Conservation (phyloP, 805 yeast genomes). For the Yamadazyma takamatsuzukensis region DNA sequence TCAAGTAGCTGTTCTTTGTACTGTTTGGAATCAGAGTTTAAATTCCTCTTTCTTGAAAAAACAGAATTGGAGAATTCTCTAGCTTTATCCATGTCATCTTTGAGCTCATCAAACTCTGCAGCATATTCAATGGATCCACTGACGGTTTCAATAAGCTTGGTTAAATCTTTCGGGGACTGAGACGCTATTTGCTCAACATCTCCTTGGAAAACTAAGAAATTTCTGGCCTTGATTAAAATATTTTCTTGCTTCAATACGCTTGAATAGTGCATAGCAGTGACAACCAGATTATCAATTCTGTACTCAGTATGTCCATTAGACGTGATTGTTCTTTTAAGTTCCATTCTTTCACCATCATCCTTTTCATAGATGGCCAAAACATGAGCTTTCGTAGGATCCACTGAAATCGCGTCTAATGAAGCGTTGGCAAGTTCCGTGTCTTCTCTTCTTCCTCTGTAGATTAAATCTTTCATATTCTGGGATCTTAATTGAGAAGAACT, state of each 20-base stretch:
- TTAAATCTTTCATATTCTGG: conserved; percentile 64
- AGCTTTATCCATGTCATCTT: conserved; percentile 62
- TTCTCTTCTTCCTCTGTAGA: conserved; percentile 60
- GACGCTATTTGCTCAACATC: conserved; percentile 93
- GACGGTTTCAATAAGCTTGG: conserved; percentile 72
- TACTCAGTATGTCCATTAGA: conserved; percentile 63
- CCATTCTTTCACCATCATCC: conserved; percentile 52
- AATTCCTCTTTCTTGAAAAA: conserved; percentile 64
- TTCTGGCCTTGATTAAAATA: conserved; percentile 82
- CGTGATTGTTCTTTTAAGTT: conserved; percentile 61
- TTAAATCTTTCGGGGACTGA: conserved; percentile 73
- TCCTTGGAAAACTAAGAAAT: conserved; percentile 93
- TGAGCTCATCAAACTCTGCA: conserved; percentile 61
- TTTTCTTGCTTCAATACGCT: conserved; percentile 69
- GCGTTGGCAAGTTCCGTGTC: conserved; percentile 16
- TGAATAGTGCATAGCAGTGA: conserved; percentile 63
- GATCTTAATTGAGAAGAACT: conserved; percentile 75
- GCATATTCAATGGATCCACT: conserved; percentile 75
- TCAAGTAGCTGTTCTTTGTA: conserved; percentile 74
- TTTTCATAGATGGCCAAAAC: conserved; percentile 77
- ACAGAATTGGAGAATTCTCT: conserved; percentile 61
- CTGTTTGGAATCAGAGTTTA: conserved; percentile 71
- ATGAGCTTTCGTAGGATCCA: conserved; percentile 53
- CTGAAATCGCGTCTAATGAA: conserved; percentile 16
- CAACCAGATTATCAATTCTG: conserved; percentile 56